phyloP scores from a whole-genome alignment of 208 protist genomes.

The Wallacemonas rigidus region DNA sequence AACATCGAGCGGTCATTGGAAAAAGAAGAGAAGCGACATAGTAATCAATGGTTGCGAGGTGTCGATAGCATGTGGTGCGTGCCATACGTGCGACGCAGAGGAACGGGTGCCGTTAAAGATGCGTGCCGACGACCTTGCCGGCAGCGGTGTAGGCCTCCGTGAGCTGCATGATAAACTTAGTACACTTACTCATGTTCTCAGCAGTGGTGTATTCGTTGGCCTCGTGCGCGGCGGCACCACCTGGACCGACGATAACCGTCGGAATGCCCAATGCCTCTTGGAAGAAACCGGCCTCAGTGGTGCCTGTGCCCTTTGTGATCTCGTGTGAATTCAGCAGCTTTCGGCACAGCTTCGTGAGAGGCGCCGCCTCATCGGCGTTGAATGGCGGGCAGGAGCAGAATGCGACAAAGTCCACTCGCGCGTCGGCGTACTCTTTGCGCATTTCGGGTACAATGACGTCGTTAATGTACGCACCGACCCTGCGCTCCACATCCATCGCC shows the following conservation, averaged over 20 bases:
- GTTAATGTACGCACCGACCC: constrained; percentile 41
- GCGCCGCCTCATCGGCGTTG: constrained; percentile 33
- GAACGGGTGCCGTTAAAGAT: neutral
- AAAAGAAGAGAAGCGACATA: constrained; percentile 6
- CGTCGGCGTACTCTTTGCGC: constrained; percentile 45
- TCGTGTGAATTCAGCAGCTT: constrained; percentile 17
- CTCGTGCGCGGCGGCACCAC: constrained; percentile 46
- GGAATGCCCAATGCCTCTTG: constrained; percentile 43
- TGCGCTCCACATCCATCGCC: constrained; percentile 25
- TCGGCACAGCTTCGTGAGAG: constrained; percentile 37
- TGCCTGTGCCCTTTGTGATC: constrained; percentile 33
- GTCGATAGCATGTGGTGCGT: no score
- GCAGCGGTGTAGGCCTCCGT: constrained; percentile 14
- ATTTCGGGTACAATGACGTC: constrained; percentile 31
- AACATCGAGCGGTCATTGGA: neutral
- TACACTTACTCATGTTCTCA: constrained; percentile 43
- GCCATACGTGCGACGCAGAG: no score
- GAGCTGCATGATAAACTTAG: constrained; percentile 27
- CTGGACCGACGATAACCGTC: constrained; percentile 53
- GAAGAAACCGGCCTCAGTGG: constrained; percentile 62
- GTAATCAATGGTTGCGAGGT: no score
- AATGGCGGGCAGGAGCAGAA: constrained; percentile 26
- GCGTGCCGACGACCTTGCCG: constrained; percentile 7
- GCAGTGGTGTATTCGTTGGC: constrained; percentile 61
- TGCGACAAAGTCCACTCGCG: constrained; percentile 23